A percentile compares a stretch with the other conserved stretches of the same genome.
These are phyloP conservation scores for Allomyces arbusculus DNA, from an alignment of 192 early-diverging fungal genomes.

Conservation along the genomic window DNA sequence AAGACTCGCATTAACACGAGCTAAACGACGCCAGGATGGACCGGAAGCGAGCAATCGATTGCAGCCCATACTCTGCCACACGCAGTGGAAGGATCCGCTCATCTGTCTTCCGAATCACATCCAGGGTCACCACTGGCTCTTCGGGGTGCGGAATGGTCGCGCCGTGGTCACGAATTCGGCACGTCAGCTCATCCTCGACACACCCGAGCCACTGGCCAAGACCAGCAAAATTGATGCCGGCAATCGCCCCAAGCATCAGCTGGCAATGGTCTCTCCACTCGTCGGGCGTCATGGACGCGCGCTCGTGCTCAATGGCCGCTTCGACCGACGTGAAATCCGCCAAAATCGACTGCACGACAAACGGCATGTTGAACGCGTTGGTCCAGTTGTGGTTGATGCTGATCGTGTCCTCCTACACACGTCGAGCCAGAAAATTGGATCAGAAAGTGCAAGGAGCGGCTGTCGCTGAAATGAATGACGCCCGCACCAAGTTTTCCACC, in stretches of 20 bases:
- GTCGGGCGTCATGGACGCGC: slow-evolving; percentile 15
- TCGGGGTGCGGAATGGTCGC: too few relatives aligned
- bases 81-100: too few relatives aligned
- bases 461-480: not conserved
- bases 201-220: slow-evolving; percentile 14
- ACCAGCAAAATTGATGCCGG: slow-evolving; percentile 27
- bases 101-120: too few relatives aligned
- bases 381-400: slow-evolving; percentile 64
- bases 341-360: slow-evolving; percentile 20
- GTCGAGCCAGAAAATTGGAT: not conserved
- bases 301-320: slow-evolving; percentile 29
- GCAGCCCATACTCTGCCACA: too few relatives aligned
- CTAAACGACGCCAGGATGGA: too few relatives aligned
- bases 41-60: too few relatives aligned
- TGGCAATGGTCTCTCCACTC: slow-evolving; percentile 27
- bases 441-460: not conserved
- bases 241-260: slow-evolving; percentile 19
- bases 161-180: too few relatives aligned
- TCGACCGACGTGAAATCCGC: slow-evolving; percentile 23
- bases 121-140: too few relatives aligned
- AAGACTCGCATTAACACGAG: not conserved
- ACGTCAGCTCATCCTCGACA: slow-evolving; percentile 1
- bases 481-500: slow-evolving; percentile 28
- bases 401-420: slow-evolving; percentile 27
- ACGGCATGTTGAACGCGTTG: slow-evolving; percentile 35